Percentiles rank a stretch among this genome's conserved stretches.
Conservation (phyloP, 2,329 filamentous ascomycete species). For the Atkinsonella texensis region DNA sequence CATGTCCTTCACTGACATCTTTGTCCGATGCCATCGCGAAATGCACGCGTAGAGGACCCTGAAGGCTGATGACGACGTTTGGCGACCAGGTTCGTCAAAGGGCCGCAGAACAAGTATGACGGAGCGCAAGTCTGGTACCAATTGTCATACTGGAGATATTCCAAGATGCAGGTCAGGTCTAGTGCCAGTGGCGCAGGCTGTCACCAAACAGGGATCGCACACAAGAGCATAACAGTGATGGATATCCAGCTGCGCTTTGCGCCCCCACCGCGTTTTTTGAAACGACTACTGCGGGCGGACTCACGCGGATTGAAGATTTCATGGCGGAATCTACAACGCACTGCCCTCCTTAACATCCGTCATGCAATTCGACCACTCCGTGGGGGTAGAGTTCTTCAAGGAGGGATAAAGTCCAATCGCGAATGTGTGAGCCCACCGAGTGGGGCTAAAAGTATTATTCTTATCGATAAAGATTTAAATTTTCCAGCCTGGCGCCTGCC, state of each 20-base stretch:
- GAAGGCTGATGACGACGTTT: not conserved
- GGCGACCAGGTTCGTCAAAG: not conserved
- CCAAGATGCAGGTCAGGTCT: not conserved
- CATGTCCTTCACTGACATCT: not conserved
- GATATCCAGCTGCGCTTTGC: too few species aligned
- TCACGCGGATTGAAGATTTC: too few species aligned
- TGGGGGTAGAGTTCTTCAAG: not conserved
- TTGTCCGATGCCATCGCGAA: not conserved
- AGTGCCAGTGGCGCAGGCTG: not conserved
- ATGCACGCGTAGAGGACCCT: not conserved
- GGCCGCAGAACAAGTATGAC: not conserved
- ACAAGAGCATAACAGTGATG: too few species aligned
- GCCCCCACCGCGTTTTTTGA: too few species aligned
- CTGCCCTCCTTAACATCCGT: too few species aligned
- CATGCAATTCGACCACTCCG: too few species aligned
- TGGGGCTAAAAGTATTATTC: not conserved
- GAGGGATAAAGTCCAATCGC: too few species aligned
- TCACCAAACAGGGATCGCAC: not conserved
- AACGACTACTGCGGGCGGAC: too few species aligned
- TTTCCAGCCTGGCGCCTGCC: constrained; percentile 4
- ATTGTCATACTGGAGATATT: not conserved
- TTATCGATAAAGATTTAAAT: constrained; percentile 21
- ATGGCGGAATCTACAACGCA: too few species aligned
- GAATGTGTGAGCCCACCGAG: not conserved
- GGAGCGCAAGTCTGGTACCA: not conserved